These are phyloP conservation scores for Geosmithia flava DNA, from an alignment of 2,329 filamentous ascomycete genomes.

Conservation along the genomic window DNA sequence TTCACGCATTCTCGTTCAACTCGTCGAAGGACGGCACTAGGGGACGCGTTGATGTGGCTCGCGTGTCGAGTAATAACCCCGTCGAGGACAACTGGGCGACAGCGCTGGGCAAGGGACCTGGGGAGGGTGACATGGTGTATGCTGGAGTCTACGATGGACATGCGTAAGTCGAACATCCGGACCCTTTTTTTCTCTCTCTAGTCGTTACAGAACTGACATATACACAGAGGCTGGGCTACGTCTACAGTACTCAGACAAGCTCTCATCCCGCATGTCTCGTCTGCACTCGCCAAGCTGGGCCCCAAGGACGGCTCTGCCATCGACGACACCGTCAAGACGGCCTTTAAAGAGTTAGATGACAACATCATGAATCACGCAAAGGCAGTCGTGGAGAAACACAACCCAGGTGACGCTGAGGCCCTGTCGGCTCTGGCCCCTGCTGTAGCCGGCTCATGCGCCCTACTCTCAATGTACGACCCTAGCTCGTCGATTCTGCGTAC, in stretches of 20 bases:
- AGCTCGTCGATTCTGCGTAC: constrained; percentile 39
- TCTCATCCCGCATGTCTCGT: constrained; percentile 28
- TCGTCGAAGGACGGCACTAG: constrained; percentile 8
- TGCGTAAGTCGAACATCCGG: constrained; percentile 21
- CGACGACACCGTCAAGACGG: constrained; percentile 40
- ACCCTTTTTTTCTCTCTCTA: too few relatives aligned
- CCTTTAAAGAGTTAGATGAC: constrained; percentile 44
- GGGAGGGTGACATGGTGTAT: constrained; percentile 11
- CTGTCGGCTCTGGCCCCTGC: constrained; percentile 20
- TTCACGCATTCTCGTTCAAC: constrained; percentile 14
- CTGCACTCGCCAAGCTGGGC: constrained; percentile 16
- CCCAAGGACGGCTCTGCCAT: constrained; percentile 28
- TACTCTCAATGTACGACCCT: constrained; percentile 51
- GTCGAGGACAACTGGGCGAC: constrained; percentile 23
- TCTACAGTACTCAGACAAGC: constrained; percentile 23
- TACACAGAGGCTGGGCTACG: constrained; percentile 26
- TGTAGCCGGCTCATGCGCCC: constrained; percentile 46
- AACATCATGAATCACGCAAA: constrained; percentile 32
- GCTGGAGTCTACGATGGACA: constrained; percentile 36
- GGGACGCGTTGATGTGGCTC: constrained; percentile 19
- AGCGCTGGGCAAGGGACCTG: constrained; percentile 16
- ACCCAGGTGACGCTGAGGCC: constrained; percentile 13
- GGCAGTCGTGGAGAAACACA: constrained; percentile 14
- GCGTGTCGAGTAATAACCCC: constrained; percentile 20
- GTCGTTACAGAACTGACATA: not conserved